phyloP scores from a whole-genome alignment of 768 basidiomycete species.

The Jaapia argillacea region DNA sequence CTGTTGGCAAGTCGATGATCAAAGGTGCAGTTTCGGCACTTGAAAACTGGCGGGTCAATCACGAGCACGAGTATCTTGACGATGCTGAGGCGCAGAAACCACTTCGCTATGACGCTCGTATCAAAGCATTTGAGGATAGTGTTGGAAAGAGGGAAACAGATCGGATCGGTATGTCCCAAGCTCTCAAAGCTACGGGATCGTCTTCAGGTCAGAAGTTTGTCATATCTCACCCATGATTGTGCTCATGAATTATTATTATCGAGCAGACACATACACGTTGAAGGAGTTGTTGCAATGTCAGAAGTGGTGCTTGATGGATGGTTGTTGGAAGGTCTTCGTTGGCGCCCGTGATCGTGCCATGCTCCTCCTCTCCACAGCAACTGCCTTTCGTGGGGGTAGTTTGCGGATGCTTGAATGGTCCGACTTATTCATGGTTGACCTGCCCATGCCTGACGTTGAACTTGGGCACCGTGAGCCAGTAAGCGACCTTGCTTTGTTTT shows the following conservation, averaged over 20 bases:
- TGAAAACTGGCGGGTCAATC: neutral
- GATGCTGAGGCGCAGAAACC: neutral
- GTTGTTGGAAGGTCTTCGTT: neutral
- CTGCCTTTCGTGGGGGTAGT: conserved; percentile 21
- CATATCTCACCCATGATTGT: neutral
- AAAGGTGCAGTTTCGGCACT: neutral
- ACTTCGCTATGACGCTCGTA: neutral
- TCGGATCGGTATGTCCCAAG: neutral
- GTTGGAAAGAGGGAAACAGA: neutral
- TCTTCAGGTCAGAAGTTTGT: neutral
- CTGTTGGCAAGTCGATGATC: neutral
- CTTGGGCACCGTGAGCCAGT: neutral
- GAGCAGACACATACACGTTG: neutral
- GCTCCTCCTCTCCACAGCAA: conserved; percentile 17
- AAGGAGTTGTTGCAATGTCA: neutral
- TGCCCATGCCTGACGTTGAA: conserved; percentile 11
- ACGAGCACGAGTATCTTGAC: neutral
- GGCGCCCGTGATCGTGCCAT: conserved; percentile 18
- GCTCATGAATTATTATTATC: neutral
- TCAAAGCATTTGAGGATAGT: neutral
- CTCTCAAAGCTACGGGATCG: neutral
- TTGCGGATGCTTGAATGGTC: conserved; percentile 15
- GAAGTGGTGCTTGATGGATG: neutral
- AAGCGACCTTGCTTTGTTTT: neutral
- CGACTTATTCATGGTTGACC: conserved; percentile 12